These are phyloP conservation scores for Penicillium daleae DNA, from an alignment of 495 filamentous ascomycete species.

Conservation along the genomic window DNA sequence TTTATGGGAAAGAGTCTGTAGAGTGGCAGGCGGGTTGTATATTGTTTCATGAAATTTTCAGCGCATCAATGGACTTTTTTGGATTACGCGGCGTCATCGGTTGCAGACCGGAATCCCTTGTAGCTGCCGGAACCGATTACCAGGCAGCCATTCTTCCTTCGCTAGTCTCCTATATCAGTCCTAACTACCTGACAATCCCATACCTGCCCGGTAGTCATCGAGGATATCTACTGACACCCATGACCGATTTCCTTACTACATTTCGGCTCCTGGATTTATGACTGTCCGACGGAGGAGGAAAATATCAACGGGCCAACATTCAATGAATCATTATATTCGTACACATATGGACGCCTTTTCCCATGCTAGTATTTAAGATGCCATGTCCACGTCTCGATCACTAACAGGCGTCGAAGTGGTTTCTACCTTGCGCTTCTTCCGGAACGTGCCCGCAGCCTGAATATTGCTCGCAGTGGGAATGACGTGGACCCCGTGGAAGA, in stretches of 20 bases:
- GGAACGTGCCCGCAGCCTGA: conserved; percentile 77
- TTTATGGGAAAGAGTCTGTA: conserved; percentile 96
- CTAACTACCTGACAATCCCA: neutral
- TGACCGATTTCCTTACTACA: neutral
- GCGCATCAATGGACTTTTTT: conserved; percentile 37
- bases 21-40: conserved; percentile 30
- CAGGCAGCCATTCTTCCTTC: conserved; percentile 12
- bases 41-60: conserved; percentile 40
- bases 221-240: neutral
- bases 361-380: conserved; percentile 22
- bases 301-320: neutral
- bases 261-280: neutral
- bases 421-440: conserved; percentile 47
- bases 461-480: conserved; percentile 76
- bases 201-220: too few relatives aligned
- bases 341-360: conserved; percentile 19
- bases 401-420: conserved; percentile 29
- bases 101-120: neutral
- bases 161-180: neutral
- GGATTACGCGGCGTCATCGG: conserved; percentile 10
- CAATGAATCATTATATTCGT: conserved; percentile 23
- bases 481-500: conserved; percentile 83
- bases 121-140: conserved; percentile 17
- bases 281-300: neutral
- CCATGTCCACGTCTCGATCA: conserved; percentile 42